These are phyloP conservation scores for Excoecaria agallocha DNA, from an alignment of 345 rosid species.

Conservation along the genomic window DNA sequence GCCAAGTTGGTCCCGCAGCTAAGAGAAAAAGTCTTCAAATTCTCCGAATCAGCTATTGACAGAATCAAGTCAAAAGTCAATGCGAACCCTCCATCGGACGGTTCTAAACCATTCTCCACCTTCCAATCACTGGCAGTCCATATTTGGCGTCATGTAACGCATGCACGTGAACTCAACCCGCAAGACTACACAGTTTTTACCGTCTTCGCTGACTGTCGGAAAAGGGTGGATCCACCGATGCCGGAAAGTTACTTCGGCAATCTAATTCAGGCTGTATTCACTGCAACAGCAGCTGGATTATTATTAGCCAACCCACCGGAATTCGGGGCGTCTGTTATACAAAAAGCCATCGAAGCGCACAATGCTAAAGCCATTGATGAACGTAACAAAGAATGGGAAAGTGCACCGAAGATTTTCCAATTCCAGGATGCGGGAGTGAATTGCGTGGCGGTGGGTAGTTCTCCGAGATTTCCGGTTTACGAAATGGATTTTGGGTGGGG, in stretches of 20 bases:
- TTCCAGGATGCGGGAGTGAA: constrained; percentile 86
- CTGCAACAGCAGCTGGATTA: constrained; percentile 70
- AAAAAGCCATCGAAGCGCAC: constrained; percentile 66
- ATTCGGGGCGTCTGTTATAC: constrained; percentile 68
- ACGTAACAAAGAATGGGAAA: constrained; percentile 81
- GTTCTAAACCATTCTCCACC: constrained; percentile 74
- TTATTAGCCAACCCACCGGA: constrained; percentile 57
- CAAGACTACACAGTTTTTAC: constrained; percentile 80
- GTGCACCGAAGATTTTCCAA: constrained; percentile 69
- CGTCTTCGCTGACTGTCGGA: constrained; percentile 81
- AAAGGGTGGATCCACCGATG: constrained; percentile 79
- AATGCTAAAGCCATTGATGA: constrained; percentile 61
- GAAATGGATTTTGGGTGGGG: constrained; percentile 96
- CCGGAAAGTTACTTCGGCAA: constrained; percentile 85
- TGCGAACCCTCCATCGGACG: constrained; percentile 43
- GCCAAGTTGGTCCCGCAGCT: constrained; percentile 38
- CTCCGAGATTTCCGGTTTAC: constrained; percentile 87
- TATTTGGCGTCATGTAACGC: constrained; percentile 88
- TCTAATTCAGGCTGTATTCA: constrained; percentile 87
- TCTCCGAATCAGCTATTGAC: constrained; percentile 64
- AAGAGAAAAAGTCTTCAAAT: constrained; percentile 64
- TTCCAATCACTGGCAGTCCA: constrained; percentile 79
- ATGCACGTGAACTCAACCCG: constrained; percentile 71
- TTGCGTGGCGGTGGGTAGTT: constrained; percentile 88
- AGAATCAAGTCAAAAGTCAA: constrained; percentile 70